Evolutionary conservation across 1,284 basidiomycete genomes (phyloP).

Genomic region (Papiliotrema terrestris): DNA sequence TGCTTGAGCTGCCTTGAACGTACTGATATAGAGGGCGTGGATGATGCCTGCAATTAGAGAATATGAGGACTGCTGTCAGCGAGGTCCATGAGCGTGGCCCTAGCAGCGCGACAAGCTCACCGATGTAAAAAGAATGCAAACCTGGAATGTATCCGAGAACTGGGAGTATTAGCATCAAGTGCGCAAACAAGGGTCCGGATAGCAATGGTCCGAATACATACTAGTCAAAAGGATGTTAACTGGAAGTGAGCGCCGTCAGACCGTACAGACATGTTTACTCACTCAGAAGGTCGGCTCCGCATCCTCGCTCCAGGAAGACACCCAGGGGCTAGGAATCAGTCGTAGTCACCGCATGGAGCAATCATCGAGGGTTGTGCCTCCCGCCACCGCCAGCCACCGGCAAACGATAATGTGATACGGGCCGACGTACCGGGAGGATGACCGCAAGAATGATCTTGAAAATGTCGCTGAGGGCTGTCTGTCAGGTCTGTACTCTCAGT

Average conservation of each 20-base stretch:
- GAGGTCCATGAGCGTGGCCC: too few species aligned
- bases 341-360: neutral
- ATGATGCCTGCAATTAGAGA: too few species aligned
- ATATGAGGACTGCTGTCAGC: too few species aligned
- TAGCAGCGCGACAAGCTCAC: too few species aligned
- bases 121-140: too few species aligned
- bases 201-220: conserved; percentile 4
- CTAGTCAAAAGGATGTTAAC: conserved; percentile 39
- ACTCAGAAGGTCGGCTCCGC: conserved; percentile 35
- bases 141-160: conserved; percentile 41
- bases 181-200: neutral
- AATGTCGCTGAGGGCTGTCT: conserved; percentile 31
- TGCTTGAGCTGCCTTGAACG: neutral
- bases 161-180: neutral
- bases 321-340: conserved; percentile 26
- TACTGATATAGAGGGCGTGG: conserved; percentile 38
- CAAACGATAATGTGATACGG: neutral
- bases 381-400: too few species aligned
- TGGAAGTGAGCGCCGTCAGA: neutral
- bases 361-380: neutral
- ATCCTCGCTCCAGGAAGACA: conserved; percentile 46
- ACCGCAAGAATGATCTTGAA: conserved; percentile 41
- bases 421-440: conserved; percentile 32
- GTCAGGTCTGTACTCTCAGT: neutral
- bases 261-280: neutral